Evolutionary conservation across 1,139 yeast genomes (phyloP), one percentile per base, ranked within the genome.

Genomic region (Wickerhamiella infanticola): DNA sequence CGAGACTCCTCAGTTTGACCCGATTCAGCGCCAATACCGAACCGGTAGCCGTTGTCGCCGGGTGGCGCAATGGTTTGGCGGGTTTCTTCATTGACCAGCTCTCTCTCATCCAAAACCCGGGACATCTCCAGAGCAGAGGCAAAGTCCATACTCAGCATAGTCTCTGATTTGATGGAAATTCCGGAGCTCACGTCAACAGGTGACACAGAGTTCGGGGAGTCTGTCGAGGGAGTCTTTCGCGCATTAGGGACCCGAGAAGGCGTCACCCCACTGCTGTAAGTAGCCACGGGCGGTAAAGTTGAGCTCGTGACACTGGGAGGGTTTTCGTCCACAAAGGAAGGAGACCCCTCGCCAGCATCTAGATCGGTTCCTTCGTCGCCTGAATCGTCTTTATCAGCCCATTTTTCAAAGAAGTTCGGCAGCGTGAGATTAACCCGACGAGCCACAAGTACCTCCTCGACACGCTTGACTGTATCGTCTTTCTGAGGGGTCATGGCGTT

Each of bases 391-490:
- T 11, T 25, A 4, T 38, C 42, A 18, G 18, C 11, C 38, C 41
- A 39, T 23, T 38, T 24, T 24, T 46, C 44, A 27, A 48, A 41
- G 31, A 48, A 44, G 42, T 48, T 46, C n/a, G 50, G 50, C 26
- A 48, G 40, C 4, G 42, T 29, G 7, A 48, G 18, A 37, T 44
- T 35, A 8, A 48, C 42, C 2, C 40, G 41, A 24, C 39, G 35
- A 3, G 38, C n/a, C 2, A 43, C 41, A 11, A 48, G 37, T 18
- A 46, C 50, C 9, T 48, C 50, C 37, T 44, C 48, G 26, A 48
- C 45, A 4, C 47, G 47, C 40, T 40, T 38, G 24, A 45, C 43
- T 7, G 39, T 27, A 37, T 35, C 41, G 24, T 26, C 26, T 25
- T 31, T 37, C 23, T 39, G 26, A 5, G 24, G 37, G 24, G 47